Evolutionary conservation across 306 rosid species (phyloP), one percentile per base, ranked within the genome.

Genomic region (Quercus aquifolioides): DNA sequence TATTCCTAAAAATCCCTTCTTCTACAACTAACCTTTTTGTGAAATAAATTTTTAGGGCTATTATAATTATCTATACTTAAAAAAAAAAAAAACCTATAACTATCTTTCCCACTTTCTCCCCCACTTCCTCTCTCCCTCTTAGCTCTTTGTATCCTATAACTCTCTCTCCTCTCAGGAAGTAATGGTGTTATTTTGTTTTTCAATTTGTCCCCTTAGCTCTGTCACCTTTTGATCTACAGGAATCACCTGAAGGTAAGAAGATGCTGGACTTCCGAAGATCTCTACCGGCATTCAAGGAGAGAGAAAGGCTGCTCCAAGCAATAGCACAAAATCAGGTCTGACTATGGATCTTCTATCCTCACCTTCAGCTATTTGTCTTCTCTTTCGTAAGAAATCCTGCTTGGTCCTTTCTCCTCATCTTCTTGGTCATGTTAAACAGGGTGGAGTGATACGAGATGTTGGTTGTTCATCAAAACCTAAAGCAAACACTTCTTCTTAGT

Each of bases 211-310:
- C 65, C 51, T 51, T 64, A 23, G 62, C 30, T 19, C 43, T 67
- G 10, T 46, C 26, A 6, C 49, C 67, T 78, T 60, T 68, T 78
- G 3, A 38, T 73, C 58, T 20, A 76, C 58, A 88, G 91, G 91
- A 88, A 83, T 85, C 91, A 75, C 91, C 89, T 19, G 89, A 88
- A 85, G 91, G 91, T 38, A 85, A 76, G 85, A 88, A 83, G 76
- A 85, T 88, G 80, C 23, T 85, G 69, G 86, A 81, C 71, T 83
- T 88, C 77, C 81, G 89, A 60, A 81, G 83, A 73, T 88, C 91
- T 41, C 80, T 88, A 56, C 91, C 91, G 1, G 74, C 87, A 33
- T 88, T 73, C 83, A 85, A 59, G 81, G 91, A 85, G 87, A 88
- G 85, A 76, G 89, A 79, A 58, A 85, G 77, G 79, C 57, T 88